A percentile compares a stretch with the other conserved stretches of the same genome.
These are phyloP conservation scores for Fusarium sublunatum DNA, from an alignment of 2,329 filamentous ascomycete genomes.

Conservation along the genomic window DNA sequence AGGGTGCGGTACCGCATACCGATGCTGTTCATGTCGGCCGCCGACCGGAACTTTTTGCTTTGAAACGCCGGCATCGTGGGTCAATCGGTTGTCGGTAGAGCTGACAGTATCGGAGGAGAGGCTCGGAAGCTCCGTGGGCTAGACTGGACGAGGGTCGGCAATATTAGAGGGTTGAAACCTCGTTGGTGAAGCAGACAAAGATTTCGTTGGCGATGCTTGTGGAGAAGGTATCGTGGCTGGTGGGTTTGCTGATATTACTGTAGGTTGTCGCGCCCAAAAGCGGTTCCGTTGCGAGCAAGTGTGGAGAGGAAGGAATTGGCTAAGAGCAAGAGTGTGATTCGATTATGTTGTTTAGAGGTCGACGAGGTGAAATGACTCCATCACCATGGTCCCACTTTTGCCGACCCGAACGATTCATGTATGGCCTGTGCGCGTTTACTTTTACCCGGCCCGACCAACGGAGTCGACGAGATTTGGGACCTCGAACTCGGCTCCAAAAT, in stretches of 20 bases:
- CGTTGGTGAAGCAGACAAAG: constrained; percentile 9
- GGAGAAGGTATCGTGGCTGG: constrained; percentile 7
- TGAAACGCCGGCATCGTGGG: constrained; percentile 65
- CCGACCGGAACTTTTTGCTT: constrained; percentile 76
- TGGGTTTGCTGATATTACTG: constrained; percentile 1
- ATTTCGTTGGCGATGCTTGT: constrained; percentile 15
- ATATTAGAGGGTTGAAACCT: constrained; percentile 9
- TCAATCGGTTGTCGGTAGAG: constrained; percentile 6
- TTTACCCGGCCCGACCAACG: constrained; percentile 26
- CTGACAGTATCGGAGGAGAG: constrained; percentile 2
- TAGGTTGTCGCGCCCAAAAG: not conserved
- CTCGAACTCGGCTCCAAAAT: constrained; percentile 5
- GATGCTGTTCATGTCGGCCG: constrained; percentile 74
- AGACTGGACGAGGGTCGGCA: constrained; percentile 1
- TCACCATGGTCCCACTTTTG: constrained; percentile 20
- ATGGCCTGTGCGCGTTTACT: constrained; percentile 39
- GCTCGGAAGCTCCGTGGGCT: constrained; percentile 23
- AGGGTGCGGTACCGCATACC: constrained; percentile 80
- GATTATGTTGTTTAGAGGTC: constrained; percentile 8
- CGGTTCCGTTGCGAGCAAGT: not conserved
- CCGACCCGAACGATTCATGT: constrained; percentile 7
- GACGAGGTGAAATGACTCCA: constrained; percentile 30
- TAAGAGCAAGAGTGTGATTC: constrained; percentile 33
- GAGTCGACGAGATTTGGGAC: constrained; percentile 5
- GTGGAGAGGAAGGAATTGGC: constrained; percentile 15